Conservation (phyloP, 192 early-diverging fungal species). For the Entomortierella beljakovae region DNA sequence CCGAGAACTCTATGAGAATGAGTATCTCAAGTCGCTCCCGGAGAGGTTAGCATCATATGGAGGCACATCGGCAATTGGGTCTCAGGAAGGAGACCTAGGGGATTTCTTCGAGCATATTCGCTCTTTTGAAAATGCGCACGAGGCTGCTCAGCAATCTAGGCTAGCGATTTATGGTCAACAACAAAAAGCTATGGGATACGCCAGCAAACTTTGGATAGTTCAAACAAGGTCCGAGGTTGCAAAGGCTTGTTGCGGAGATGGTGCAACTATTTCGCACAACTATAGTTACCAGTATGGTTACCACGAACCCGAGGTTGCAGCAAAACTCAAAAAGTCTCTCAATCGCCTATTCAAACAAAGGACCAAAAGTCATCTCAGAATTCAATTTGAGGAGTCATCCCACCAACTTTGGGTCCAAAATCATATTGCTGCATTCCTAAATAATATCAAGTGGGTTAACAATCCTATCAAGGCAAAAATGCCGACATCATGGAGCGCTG, state of each 20-base stretch:
- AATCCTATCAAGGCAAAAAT: neutral
- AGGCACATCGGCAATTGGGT: neutral
- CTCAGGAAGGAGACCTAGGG: neutral
- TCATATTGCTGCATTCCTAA: constrained; percentile 28
- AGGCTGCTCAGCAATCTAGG: constrained; percentile 34
- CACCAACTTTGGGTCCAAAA: constrained; percentile 44
- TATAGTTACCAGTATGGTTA: constrained; percentile 43
- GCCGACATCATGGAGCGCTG: neutral
- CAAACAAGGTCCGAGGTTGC: constrained; percentile 42
- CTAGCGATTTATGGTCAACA: constrained; percentile 34
- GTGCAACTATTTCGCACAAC: constrained; percentile 30
- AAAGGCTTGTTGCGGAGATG: constrained; percentile 41
- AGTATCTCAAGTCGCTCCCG: constrained; percentile 6
- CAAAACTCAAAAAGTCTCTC: constrained; percentile 42
- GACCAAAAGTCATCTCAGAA: constrained; percentile 22
- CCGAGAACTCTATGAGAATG: constrained; percentile 16
- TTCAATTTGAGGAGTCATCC: constrained; percentile 43
- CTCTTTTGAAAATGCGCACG: constrained; percentile 33
- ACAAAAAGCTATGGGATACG: constrained; percentile 51
- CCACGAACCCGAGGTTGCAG: constrained; percentile 32
- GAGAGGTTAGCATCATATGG: constrained; percentile 8
- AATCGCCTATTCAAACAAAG: constrained; percentile 29
- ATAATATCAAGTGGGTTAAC: neutral
- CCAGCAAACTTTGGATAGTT: constrained; percentile 49
- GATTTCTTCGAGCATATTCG: constrained; percentile 16